These are phyloP conservation scores for Fusarium sp. DNA, from an alignment of 2,329 filamentous ascomycete genomes.

Conservation along the genomic window DNA sequence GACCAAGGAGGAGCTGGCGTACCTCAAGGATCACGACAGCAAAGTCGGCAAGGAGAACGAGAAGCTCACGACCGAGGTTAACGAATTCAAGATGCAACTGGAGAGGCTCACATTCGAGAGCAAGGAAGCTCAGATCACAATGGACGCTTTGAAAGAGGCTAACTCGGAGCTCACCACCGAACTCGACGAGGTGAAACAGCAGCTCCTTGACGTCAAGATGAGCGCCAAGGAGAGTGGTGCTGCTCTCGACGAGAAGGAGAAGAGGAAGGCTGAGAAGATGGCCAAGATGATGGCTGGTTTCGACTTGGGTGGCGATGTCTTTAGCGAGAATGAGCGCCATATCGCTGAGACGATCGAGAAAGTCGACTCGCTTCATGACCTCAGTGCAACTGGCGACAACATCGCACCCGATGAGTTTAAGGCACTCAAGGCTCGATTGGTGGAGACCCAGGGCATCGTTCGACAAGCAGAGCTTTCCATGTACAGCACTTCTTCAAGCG, in stretches of 20 bases:
- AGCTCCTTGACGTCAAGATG: slow-evolving; percentile 96
- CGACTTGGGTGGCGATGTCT: slow-evolving; percentile 90
- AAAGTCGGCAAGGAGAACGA: slow-evolving; percentile 92
- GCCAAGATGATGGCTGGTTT: slow-evolving; percentile 99
- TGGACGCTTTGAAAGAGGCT: slow-evolving; percentile 96
- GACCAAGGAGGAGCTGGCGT: slow-evolving; percentile 85
- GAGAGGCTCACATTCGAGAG: slow-evolving; percentile 96
- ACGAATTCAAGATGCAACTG: slow-evolving; percentile 95
- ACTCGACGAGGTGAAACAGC: slow-evolving; percentile 94
- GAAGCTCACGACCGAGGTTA: slow-evolving; percentile 83
- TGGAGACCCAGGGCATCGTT: slow-evolving; percentile 92
- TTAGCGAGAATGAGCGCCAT: slow-evolving; percentile 90
- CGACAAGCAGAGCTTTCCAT: slow-evolving; percentile 91
- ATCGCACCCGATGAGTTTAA: slow-evolving; percentile 85
- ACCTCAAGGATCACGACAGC: slow-evolving; percentile 86
- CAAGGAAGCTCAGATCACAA: slow-evolving; percentile 96
- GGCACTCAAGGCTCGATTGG: slow-evolving; percentile 79
- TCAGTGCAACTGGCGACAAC: slow-evolving; percentile 80
- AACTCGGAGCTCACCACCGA: slow-evolving; percentile 93
- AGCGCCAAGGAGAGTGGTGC: slow-evolving; percentile 93
- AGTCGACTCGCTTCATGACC: slow-evolving; percentile 81
- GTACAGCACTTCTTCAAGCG: slow-evolving; percentile 74
- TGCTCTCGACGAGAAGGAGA: slow-evolving; percentile 95
- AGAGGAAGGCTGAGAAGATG: slow-evolving; percentile 99
- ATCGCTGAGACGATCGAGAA: slow-evolving; percentile 87